Conservation (phyloP, 306 rosid genomes). For the Cercis canadensis region DNA sequence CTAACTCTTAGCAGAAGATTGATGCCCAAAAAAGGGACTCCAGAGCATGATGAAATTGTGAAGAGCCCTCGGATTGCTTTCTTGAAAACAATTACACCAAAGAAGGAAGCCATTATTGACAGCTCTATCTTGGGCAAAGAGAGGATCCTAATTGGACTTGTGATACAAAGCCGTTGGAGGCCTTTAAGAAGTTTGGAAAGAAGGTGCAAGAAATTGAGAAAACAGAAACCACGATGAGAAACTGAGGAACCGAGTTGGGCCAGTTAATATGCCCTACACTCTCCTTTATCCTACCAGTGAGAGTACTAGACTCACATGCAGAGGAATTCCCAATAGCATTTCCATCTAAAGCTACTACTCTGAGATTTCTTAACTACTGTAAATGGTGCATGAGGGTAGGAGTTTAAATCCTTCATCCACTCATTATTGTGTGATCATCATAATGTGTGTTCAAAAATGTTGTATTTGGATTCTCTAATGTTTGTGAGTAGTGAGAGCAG, state of each 20-base stretch:
- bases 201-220: constrained; percentile 36
- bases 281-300: constrained; percentile 71
- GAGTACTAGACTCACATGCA: constrained; percentile 66
- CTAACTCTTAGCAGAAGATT: constrained; percentile 63
- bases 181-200: too few relatives aligned
- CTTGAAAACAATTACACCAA: constrained; percentile 68
- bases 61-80: constrained; percentile 49
- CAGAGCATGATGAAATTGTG: constrained; percentile 62
- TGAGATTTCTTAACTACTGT: too few relatives aligned
- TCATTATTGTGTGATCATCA: not conserved
- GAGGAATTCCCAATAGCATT: constrained; percentile 84
- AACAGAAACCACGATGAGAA: constrained; percentile 39
- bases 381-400: too few relatives aligned
- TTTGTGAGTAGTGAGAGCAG: not conserved
- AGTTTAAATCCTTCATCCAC: too few relatives aligned
- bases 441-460: not conserved
- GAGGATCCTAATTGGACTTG: too few relatives aligned
- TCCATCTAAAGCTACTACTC: constrained; percentile 45
- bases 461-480: not conserved
- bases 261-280: constrained; percentile 72
- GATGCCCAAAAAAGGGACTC: constrained; percentile 59
- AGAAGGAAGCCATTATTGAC: constrained; percentile 56
- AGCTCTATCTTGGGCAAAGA: too few relatives aligned
- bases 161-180: too few relatives aligned
- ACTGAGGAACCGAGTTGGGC: constrained; percentile 62